Evolutionary conservation across 176 grass and related monocot species (phyloP), one percentile per base, ranked within the genome.

Genomic region (Zoysia japonica): DNA sequence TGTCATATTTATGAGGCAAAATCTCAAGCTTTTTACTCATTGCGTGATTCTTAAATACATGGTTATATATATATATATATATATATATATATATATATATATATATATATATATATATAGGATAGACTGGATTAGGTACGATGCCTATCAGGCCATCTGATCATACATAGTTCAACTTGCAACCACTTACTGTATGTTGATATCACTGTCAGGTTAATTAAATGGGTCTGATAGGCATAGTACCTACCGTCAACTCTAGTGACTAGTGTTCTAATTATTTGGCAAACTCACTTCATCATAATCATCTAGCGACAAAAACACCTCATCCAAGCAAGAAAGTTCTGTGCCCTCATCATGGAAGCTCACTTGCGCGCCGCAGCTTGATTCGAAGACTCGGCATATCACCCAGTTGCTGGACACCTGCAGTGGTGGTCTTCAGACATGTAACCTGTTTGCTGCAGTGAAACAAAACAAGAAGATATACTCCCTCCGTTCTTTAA

Each of bases 291-390:
- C 90, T 82, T 97, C 93, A 38, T 97, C 93, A 35, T 87, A 85
- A 73, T 96, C 93, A 72, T 96, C 93, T 66, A 96, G 71, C 5
- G 93, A 96, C 83, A 96, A 84, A 80, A 97, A 97, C 76, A 97
- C 93, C 71, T 97, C 93, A 82, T 97, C 93, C 43, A 97, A 88
- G 80, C 93, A 97, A 12, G 93, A 97, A 48, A 97, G 87, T 70
- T 97, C 90, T 2, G 69, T 79, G 52, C 77, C 88, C 36, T 97
- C 90, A 41, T 88, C 93, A 16, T 78, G 84, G 71, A 88, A 88
- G 90, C 85, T 88, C 62, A 85, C 85, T 84, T 86, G 93, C 0
- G 90, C 82, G 47, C 85, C 85, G 0, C 83, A 82, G 4, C 63
- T 87, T 17, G 93, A 93, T 43, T 91, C 90, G 0, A 82, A 87